Evolutionary conservation across 73 alveolate species (phyloP).

Genomic region (Diophrys appendiculata): DNA sequence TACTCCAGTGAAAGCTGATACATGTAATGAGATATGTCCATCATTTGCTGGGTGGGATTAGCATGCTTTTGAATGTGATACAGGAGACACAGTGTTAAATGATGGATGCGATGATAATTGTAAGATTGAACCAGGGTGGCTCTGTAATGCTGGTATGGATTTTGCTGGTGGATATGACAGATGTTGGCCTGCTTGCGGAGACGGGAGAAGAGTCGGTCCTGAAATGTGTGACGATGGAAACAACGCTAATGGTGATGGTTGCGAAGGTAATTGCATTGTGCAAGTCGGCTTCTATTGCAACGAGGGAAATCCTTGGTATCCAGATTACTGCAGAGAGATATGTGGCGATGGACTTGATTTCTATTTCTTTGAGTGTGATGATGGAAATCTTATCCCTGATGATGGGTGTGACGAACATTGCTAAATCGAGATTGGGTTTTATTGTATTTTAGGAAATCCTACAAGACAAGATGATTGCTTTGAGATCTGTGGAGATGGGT

Average conservation of each 20-base stretch:
- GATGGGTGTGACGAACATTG: slow-evolving; percentile 23
- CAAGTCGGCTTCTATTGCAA: slow-evolving; percentile 14
- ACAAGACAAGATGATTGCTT: slow-evolving; percentile 31
- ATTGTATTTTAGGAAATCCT: slow-evolving; percentile 18
- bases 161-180: not conserved
- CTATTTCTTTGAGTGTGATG: slow-evolving; percentile 3
- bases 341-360: slow-evolving; percentile 25
- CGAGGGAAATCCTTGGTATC: not conserved
- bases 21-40: not conserved
- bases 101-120: not conserved
- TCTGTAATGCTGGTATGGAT: not conserved
- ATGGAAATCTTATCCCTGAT: slow-evolving; percentile 17
- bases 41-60: not conserved
- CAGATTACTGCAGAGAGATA: slow-evolving; percentile 15
- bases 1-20: not conserved
- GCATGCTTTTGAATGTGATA: not conserved
- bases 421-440: not conserved
- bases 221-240: slow-evolving; percentile 25
- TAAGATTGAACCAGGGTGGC: not conserved
- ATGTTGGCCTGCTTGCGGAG: slow-evolving; percentile 18
- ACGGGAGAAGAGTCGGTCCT: slow-evolving; percentile 8
- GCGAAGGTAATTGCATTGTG: slow-evolving; percentile 9
- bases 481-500: slow-evolving; percentile 60
- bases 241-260: slow-evolving; percentile 25
- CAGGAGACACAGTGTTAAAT: not conserved